Percentiles rank a stretch among this genome's conserved stretches.
Conservation (phyloP, 1,284 basidiomycete genomes). For the Volvariella volvacea region DNA sequence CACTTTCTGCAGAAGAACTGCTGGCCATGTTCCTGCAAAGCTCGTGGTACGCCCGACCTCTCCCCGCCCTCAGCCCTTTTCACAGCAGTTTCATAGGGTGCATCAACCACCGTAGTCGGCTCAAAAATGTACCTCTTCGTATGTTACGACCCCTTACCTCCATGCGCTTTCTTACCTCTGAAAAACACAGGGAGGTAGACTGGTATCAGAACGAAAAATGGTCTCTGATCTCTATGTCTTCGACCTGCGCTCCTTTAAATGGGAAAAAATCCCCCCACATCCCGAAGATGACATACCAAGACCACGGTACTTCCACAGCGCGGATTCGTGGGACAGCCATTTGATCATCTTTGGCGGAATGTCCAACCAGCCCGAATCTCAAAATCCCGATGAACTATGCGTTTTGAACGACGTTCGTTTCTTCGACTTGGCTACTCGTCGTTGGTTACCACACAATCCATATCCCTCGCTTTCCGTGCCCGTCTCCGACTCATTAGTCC, state of each 20-base stretch:
- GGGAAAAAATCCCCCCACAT: slow-evolving; percentile 65
- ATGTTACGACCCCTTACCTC: slow-evolving; percentile 22
- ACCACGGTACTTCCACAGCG: slow-evolving; percentile 86
- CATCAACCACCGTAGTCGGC: slow-evolving; percentile 79
- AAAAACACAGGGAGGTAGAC: slow-evolving; percentile 64
- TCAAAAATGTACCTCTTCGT: slow-evolving; percentile 84
- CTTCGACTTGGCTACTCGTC: slow-evolving; percentile 65
- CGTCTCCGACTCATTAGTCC: slow-evolving; percentile 32
- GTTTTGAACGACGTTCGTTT: slow-evolving; percentile 85
- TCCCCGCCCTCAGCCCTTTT: slow-evolving; percentile 1
- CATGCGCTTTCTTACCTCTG: background rate
- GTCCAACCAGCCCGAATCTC: slow-evolving; percentile 67
- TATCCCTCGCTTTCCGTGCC: slow-evolving; percentile 24
- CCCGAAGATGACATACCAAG: slow-evolving; percentile 65
- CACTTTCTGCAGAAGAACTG: slow-evolving; percentile 76
- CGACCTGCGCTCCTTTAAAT: slow-evolving; percentile 71
- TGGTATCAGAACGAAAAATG: slow-evolving; percentile 83
- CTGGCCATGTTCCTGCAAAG: slow-evolving; percentile 82
- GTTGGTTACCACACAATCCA: slow-evolving; percentile 59
- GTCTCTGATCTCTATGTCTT: slow-evolving; percentile 85
- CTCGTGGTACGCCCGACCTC: slow-evolving; percentile 69
- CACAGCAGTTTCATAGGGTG: slow-evolving; percentile 44
- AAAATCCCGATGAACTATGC: slow-evolving; percentile 65
- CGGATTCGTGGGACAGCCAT: slow-evolving; percentile 83
- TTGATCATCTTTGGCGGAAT: slow-evolving; percentile 91